Evolutionary conservation across 1,284 basidiomycete genomes (phyloP), one percentile per base, ranked within the genome.

Genomic region (Trichosporon sp.): DNA sequence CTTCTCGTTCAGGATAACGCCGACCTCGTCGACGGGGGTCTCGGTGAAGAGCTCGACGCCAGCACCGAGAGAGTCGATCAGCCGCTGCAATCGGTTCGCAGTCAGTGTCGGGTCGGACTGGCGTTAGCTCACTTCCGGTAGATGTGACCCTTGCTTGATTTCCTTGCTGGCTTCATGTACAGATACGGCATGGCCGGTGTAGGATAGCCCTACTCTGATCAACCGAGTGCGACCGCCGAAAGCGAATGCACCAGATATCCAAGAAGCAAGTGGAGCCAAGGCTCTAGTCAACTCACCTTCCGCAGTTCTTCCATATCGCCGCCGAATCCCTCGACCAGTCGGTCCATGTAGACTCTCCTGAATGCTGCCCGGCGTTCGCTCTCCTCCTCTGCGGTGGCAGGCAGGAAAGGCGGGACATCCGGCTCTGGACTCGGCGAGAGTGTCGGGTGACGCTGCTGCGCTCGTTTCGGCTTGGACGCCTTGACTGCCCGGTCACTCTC

Each of bases 291-390:
- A 71, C 78, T 68, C 60, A 80, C 79, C 64, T 70, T 69, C 52
- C 79, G 65, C 59, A 80, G 65, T 59, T 73, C 72, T 65, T 80
- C 79, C 67, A 80, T 54, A 61, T 80, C 79, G 19, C 67, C 71
- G 0, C 79, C 78, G 57, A 80, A 80, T 1, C 74, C 79, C 65
- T 79, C 71, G 9, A 80, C 77, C 25, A 80, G 61, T 56, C 75
- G 76, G 68, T 78, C 78, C 78, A 80, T 80, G 65, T 79, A 80
- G 46, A 80, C 73, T 56, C 72, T 69, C 62, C 73, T 74, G 60
- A 80, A 80, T 57, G 70, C 66, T 23, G 69, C 68, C 40, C 74
- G 64, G 32, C 76, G 67, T 21, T 74, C 70, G 19, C 76, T 74
- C 61, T 75, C 74, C 52, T 69, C 73, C 14, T 63, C 62, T 10